Base-by-base conservation (phyloP, 2,329 filamentous ascomycete species). In the Pyrenophora tritici-repentis region DNA sequence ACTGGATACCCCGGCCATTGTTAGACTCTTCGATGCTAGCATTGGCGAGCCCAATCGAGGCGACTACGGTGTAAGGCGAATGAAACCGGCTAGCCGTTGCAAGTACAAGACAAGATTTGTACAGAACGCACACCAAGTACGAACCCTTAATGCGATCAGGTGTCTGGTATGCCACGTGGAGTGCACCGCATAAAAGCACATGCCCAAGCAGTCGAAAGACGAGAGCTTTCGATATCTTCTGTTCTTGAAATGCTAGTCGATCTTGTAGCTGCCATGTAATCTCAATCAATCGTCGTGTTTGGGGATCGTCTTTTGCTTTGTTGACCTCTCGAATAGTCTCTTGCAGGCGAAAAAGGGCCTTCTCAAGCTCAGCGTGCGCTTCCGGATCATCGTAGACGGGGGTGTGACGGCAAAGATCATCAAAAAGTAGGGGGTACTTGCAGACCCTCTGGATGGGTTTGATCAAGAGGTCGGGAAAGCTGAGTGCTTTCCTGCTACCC, bases 401-500 rank as follows among this genome's bases (percentile, higher is more conserved):
- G 0, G 92, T 97, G 59, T 87, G 83, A 65, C 88, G 92, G 53
- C 92, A 80, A 7, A 99, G 79, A 65, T 97, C 91, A 4, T 86
- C 82, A 65, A 97, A 92, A 2, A 97, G 78, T 3, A 99, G 78
- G 9, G 91, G 91, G 67, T 97, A 97, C 75, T 89, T 91, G 77
- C 91, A 96, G 17, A 97, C 83, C 47, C 93, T 84, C 74, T 99
- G 93, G 16, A 97, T 92, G 0, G 93, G 94, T 90, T 97, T 97
- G 61, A 97, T 91, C 47, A 97, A 80, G 4, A 97, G 80, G 73
- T 97, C 94, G 41, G 86, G 85, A 58, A 97, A 84, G 1, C 89
- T 91, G 58, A 96, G 77, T 2, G 90, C 88, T 67, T 91, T 95
- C 64, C 83, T 90, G 24, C 82, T 80, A 47, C 84, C 81, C 13